Base-by-base conservation (phyloP, 2,329 filamentous ascomycete species). In the Calonectria hongkongensis region DNA sequence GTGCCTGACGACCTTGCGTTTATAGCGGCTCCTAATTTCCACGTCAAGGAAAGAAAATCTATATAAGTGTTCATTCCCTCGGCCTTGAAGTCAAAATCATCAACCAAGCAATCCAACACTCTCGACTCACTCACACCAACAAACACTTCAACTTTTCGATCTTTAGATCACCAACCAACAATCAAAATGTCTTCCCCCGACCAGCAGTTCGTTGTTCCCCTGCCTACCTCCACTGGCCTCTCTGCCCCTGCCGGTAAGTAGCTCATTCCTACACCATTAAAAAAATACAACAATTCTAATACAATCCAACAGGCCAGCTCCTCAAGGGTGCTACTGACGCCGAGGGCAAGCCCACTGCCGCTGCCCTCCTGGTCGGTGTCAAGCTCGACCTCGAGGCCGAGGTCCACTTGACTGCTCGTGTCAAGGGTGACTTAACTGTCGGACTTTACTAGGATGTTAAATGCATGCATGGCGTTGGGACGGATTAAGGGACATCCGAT, bases 141-240 rank as follows among this genome's bases (percentile, higher is more conserved):
- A 39, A 21, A 25, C 33, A 56, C 51, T 58, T 21, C 51, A 15
- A 25, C n/a, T 39, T 58, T 58, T 39, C 3, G 30, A 58, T 58
- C n/a, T 58, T 58, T 25, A 30, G n/a, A 58, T 39, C 51, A 58
- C 28, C 51, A 56, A 56, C 21, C 47, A 58, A 39, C 33, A 58
- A 39, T 39, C 51, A 58, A 39, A 39, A 58, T 58, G 51, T 58
- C 51, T 58, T 15, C 51, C 6, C 10, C 51, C n/a, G 12, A 39
- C 3, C 51, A 58, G 51, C 51, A 58, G 51, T 58, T 58, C 18
- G 51, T 58, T 39, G 51, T 58, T 6, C 51, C 51, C 51, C 33
- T 58, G 51, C 51, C 51, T 39, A 58, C 51, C 51, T 58, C 51
- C n/a, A 58, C 51, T 27, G 51, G 51, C n/a, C 51, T 58, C 18